A percentile compares a stretch with the other conserved stretches of the same genome.
Evolutionary conservation across 208 protist genomes (phyloP).

Genomic region (Vickermania spadyakhi): DNA sequence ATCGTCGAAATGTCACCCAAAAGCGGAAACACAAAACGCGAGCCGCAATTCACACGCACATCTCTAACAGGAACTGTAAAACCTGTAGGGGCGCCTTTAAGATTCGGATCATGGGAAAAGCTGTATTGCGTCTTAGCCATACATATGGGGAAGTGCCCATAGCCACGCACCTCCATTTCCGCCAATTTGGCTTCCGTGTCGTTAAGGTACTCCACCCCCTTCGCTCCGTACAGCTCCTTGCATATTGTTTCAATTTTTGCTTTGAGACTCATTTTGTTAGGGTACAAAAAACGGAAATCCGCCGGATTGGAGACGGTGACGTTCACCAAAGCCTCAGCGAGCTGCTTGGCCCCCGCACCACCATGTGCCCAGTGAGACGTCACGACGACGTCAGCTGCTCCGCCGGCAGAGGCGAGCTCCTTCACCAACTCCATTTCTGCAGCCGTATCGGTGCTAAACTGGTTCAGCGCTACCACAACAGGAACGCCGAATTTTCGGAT

Average conservation of each 20-base stretch:
- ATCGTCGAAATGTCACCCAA: slow-evolving; percentile 92
- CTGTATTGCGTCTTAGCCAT: slow-evolving; percentile 98
- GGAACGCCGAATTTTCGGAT: slow-evolving; percentile 93
- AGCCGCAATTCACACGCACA: slow-evolving; percentile 89
- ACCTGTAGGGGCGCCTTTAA: slow-evolving; percentile 86
- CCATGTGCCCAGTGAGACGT: slow-evolving; percentile 92
- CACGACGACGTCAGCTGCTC: slow-evolving; percentile 87
- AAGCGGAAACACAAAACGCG: slow-evolving; percentile 94
- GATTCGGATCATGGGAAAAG: slow-evolving; percentile 87
- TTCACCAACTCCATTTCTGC: slow-evolving; percentile 84
- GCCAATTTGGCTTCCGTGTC: slow-evolving; percentile 85
- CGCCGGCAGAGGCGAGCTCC: slow-evolving; percentile 49
- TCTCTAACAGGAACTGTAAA: slow-evolving; percentile 92
- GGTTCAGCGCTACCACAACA: slow-evolving; percentile 95
- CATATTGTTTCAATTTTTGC: slow-evolving; percentile 96
- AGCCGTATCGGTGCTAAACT: slow-evolving; percentile 88
- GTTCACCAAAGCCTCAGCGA: slow-evolving; percentile 81
- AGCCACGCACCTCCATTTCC: slow-evolving; percentile 68
- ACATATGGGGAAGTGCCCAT: slow-evolving; percentile 90
- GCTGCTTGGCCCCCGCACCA: slow-evolving; percentile 78
- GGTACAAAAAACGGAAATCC: slow-evolving; percentile 93
- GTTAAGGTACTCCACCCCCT: slow-evolving; percentile 81
- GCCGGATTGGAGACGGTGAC: slow-evolving; percentile 41
- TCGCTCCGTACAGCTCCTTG: slow-evolving; percentile 94
- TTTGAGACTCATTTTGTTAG: slow-evolving; percentile 80